These are phyloP conservation scores for Xylariales sp. DNA, from an alignment of 2,329 filamentous ascomycete species.

Conservation along the genomic window DNA sequence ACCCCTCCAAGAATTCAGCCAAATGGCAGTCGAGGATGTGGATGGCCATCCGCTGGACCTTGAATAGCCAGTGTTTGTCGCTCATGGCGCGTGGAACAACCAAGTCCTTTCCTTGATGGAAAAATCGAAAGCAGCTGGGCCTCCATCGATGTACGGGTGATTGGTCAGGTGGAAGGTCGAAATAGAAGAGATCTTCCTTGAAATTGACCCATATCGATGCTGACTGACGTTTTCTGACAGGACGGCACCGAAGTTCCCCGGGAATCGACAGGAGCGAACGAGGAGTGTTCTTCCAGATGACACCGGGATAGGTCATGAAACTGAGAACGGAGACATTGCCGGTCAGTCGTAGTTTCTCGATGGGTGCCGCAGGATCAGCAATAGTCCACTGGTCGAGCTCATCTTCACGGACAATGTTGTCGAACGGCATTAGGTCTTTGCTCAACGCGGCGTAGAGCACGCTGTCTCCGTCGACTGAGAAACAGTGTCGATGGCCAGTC, in stretches of 20 bases:
- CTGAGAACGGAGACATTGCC: not conserved
- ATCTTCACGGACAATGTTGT: not conserved
- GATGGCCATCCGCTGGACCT: not conserved
- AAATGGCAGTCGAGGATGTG: no score
- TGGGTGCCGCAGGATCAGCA: not conserved
- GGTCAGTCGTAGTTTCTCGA: not conserved
- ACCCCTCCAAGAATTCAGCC: not conserved
- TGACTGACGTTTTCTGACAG: not conserved
- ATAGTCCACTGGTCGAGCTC: not conserved
- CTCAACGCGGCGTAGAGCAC: not conserved
- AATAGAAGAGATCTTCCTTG: not conserved
- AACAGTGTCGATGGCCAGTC: not conserved
- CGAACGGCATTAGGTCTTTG: not conserved
- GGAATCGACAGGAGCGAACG: not conserved
- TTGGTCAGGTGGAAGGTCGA: not conserved
- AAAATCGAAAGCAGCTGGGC: not conserved
- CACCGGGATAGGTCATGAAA: not conserved
- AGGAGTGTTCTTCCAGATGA: not conserved
- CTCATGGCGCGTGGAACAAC: not conserved
- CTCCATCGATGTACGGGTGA: not conserved
- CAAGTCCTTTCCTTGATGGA: not conserved
- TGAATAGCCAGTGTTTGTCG: conserved; percentile 1
- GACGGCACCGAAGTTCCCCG: not conserved
- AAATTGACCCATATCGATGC: not conserved
- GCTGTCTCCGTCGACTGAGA: not conserved